Conservation (phyloP, 805 yeast species). For the Yamadazyma philogaea region DNA sequence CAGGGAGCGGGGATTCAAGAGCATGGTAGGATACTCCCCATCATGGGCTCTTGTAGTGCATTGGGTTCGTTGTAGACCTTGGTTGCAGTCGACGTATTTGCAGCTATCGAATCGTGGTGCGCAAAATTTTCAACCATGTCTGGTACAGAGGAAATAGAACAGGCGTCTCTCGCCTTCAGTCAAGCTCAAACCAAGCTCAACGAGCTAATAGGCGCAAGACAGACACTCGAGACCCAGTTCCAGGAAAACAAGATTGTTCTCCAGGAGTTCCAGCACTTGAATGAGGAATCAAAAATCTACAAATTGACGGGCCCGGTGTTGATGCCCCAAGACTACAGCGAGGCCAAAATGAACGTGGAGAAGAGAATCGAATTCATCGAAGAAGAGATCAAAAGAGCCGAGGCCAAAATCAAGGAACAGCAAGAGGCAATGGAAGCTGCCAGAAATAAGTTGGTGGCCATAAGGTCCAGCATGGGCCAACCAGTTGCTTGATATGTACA, state of each 20-base stretch:
- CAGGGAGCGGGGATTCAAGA: too few relatives aligned
- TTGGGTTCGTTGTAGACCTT: too few relatives aligned
- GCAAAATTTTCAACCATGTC: conserved; percentile 5
- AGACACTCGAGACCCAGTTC: conserved; percentile 84
- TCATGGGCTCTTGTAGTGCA: too few relatives aligned
- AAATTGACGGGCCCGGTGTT: conserved; percentile 91
- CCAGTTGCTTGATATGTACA: conserved; percentile 1
- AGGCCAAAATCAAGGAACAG: conserved; percentile 52
- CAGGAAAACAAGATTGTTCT: conserved; percentile 92
- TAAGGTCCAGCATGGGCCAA: conserved; percentile 31
- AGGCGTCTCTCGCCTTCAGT: conserved; percentile 44
- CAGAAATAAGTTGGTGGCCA: conserved; percentile 51
- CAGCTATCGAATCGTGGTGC: background rate
- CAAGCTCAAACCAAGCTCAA: conserved; percentile 45
- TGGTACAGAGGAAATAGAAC: conserved; percentile 36
- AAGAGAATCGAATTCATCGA: conserved; percentile 88
- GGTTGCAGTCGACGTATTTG: background rate
- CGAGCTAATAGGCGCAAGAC: conserved; percentile 68
- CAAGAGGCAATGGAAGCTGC: conserved; percentile 54
- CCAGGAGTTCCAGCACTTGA: conserved; percentile 66
- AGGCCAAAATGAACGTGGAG: conserved; percentile 78
- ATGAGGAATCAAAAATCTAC: conserved; percentile 72
- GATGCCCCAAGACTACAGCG: conserved; percentile 80
- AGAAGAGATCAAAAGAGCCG: conserved; percentile 73
- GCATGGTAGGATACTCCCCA: too few relatives aligned